A percentile compares a stretch with the other conserved stretches of the same genome.
phyloP scores from a whole-genome alignment of 108 stramenopile species.

The Fragilaria crotonensis region DNA sequence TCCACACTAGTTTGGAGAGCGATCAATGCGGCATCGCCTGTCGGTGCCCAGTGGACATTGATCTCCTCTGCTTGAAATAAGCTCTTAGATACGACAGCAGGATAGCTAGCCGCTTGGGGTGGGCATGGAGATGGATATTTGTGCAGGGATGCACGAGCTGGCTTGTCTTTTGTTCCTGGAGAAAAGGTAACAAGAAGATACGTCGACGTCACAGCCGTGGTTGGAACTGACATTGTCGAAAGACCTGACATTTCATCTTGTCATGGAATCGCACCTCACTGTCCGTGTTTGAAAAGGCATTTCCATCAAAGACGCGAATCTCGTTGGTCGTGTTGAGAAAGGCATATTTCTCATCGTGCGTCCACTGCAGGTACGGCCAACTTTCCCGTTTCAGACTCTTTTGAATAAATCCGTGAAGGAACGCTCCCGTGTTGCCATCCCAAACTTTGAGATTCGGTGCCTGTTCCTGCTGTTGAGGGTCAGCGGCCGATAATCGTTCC shows the following conservation, averaged over 20 bases:
- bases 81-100: slow-evolving; percentile 57
- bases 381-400: slow-evolving; percentile 54
- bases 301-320: slow-evolving; percentile 57
- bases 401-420: slow-evolving; percentile 53
- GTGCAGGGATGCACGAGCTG: slow-evolving; percentile 65
- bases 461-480: slow-evolving; percentile 24
- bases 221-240: slow-evolving; percentile 48
- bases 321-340: slow-evolving; percentile 64
- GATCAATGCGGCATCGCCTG: slow-evolving; percentile 69
- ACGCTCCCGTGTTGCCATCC: slow-evolving; percentile 36
- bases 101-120: slow-evolving; percentile 18
- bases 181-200: slow-evolving; percentile 76
- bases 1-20: slow-evolving; percentile 88
- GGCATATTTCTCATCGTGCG: slow-evolving; percentile 72
- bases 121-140: slow-evolving; percentile 46
- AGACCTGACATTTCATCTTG: slow-evolving; percentile 53
- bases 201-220: slow-evolving; percentile 1
- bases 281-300: slow-evolving; percentile 18
- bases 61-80: slow-evolving; percentile 78
- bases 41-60: slow-evolving; percentile 64
- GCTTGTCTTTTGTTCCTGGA: slow-evolving; percentile 85
- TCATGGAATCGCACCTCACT: slow-evolving; percentile 36
- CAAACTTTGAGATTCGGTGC: slow-evolving; percentile 85
- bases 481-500: slow-evolving; percentile 45
- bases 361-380: slow-evolving; percentile 89